phyloP scores from a whole-genome alignment of 2,329 filamentous ascomycete genomes.

The Ampelomyces quisqualis region DNA sequence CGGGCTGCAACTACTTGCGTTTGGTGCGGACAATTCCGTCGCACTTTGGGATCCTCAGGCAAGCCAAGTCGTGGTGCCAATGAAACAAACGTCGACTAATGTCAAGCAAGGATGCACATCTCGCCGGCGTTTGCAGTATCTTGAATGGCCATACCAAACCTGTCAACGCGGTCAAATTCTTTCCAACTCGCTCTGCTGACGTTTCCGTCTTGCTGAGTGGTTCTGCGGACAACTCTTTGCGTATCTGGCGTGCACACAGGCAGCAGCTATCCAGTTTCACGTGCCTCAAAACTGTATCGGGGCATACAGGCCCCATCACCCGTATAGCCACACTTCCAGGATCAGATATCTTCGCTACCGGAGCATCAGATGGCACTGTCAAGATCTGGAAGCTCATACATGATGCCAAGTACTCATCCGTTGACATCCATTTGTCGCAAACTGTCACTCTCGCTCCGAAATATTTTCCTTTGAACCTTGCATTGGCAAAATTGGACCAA shows the following conservation, averaged over 20 bases:
- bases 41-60: slow-evolving; percentile 83
- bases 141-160: slow-evolving; percentile 74
- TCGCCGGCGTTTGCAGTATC: slow-evolving; percentile 63
- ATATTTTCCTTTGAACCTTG: slow-evolving; percentile 78
- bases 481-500: slow-evolving; percentile 62
- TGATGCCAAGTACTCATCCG: slow-evolving; percentile 27
- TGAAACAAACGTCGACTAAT: slow-evolving; percentile 14
- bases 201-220: slow-evolving; percentile 70
- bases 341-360: slow-evolving; percentile 56
- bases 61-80: slow-evolving; percentile 43
- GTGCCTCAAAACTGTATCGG: slow-evolving; percentile 55
- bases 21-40: slow-evolving; percentile 84
- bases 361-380: slow-evolving; percentile 63
- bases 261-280: slow-evolving; percentile 39
- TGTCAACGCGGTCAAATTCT: slow-evolving; percentile 82
- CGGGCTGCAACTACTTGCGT: slow-evolving; percentile 70
- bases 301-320: slow-evolving; percentile 76
- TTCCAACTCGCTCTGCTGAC: slow-evolving; percentile 55
- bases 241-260: slow-evolving; percentile 56
- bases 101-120: slow-evolving; percentile 42
- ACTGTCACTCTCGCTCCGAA: slow-evolving; percentile 72
- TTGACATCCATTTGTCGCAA: slow-evolving; percentile 35
- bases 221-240: slow-evolving; percentile 75
- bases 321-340: slow-evolving; percentile 52
- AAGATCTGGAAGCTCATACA: slow-evolving; percentile 66